These are phyloP conservation scores for Aureobasidium sp. DNA, from an alignment of 2,329 filamentous ascomycete genomes.

Conservation along the genomic window DNA sequence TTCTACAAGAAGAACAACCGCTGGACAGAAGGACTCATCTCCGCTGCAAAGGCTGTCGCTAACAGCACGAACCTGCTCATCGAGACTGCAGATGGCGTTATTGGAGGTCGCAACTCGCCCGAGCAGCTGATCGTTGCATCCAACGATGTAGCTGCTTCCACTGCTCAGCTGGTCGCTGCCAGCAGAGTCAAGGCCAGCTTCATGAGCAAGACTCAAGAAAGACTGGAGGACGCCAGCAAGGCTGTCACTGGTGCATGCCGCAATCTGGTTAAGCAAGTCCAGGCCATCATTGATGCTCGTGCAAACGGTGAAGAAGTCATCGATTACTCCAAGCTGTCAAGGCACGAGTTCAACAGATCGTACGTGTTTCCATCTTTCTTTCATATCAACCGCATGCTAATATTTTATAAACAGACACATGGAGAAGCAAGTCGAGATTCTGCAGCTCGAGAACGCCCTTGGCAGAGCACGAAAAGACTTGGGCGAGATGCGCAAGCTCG, in stretches of 20 bases:
- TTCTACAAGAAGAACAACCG: constrained; percentile 99
- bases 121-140: constrained; percentile 97
- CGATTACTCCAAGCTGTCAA: constrained; percentile 80
- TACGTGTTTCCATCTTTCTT: constrained; percentile 39
- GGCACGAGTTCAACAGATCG: constrained; percentile 97
- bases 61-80: constrained; percentile 91
- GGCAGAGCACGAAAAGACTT: constrained; percentile 70
- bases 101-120: constrained; percentile 82
- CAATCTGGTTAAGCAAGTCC: constrained; percentile 82
- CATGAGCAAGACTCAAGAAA: constrained; percentile 95
- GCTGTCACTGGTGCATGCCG: constrained; percentile 86
- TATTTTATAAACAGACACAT: constrained; percentile 6
- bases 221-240: constrained; percentile 82
- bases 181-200: constrained; percentile 95
- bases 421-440: constrained; percentile 72
- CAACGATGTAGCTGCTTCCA: constrained; percentile 93
- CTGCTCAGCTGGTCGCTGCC: constrained; percentile 91
- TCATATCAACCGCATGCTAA: constrained; percentile 16
- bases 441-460: constrained; percentile 86
- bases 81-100: constrained; percentile 93
- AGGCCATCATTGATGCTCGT: constrained; percentile 84
- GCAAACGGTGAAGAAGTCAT: constrained; percentile 68
- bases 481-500: constrained; percentile 97
- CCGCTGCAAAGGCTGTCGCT: constrained; percentile 92
- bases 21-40: constrained; percentile 97